Base-by-base conservation (phyloP, 331 rosid genomes). In the Pyracantha coccinea region DNA sequence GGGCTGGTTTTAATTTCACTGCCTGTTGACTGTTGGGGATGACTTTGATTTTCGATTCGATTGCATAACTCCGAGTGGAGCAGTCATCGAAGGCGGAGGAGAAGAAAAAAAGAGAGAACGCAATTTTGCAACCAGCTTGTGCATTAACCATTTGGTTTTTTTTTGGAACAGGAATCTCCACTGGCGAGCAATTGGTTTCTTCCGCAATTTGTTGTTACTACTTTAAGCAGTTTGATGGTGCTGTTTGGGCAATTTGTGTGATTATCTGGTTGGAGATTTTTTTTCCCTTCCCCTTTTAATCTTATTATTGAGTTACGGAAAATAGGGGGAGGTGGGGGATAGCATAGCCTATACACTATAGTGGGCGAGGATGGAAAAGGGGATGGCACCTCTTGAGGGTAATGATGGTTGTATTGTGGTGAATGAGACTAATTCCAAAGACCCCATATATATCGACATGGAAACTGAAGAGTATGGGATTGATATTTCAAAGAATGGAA, bases 391-490 rank as follows among this genome's bases (percentile, higher is more conserved):
- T 44, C 65, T 76, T 31, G 75, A 78, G 74, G 74, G 72, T 73
- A 77, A 75, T 73, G 84, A 76, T 72, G 71, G 55, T 16, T 71
- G 66, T 53, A 38, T 60, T 20, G 27, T 45, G 58, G 81, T 41
- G 20, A 50, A 69, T 69, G 89, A 79, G 67, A 69, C 73, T 55
- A 68, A 70, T 24, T 52, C 63, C 45, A 75, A 82, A 16, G 74
- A 79, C 60, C 71, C 78, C 27, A 29, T 77, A 35, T 79, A 55
- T 59, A 57, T 88, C 52, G 88, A 86, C 63, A 83, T 77, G 77
- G 85, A 83, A 72, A 73, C 89, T 19, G 85, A 84, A 65, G 86
- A 81, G 38, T 72, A 71, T 75, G 85, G n/a, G 41, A 44, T 77
- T 47, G 85, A 79, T 62, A 53, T 74, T 83, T 83, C 66, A 15